Percentiles rank a stretch among this genome's conserved stretches.
phyloP scores from a whole-genome alignment of 441 rosid genomes.

The Aleurites moluccanus region DNA sequence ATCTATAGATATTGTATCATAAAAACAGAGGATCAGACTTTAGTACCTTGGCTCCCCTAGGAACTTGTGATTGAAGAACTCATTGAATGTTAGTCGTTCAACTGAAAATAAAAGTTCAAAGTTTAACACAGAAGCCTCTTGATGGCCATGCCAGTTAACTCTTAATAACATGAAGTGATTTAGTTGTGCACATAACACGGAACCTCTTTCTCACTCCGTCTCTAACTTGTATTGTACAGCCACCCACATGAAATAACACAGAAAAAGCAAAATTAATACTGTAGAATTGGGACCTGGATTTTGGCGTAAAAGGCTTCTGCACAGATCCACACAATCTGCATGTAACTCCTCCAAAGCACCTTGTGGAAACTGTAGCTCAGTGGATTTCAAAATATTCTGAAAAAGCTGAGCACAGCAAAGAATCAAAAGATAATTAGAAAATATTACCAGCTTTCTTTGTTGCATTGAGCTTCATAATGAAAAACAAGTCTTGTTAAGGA shows the following conservation, averaged over 20 bases:
- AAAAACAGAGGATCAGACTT: slow-evolving; percentile 6
- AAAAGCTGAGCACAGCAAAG: slow-evolving; percentile 59
- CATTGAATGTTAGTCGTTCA: slow-evolving; percentile 69
- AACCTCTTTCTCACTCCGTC: not conserved
- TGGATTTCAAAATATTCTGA: slow-evolving; percentile 65
- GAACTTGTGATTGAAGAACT: slow-evolving; percentile 78
- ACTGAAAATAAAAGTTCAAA: slow-evolving; percentile 42
- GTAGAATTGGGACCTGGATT: slow-evolving; percentile 56
- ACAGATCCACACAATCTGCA: slow-evolving; percentile 77
- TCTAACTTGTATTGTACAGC: slow-evolving; percentile 1
- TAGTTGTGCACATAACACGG: not conserved
- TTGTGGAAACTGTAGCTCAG: slow-evolving; percentile 71
- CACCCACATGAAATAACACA: not conserved
- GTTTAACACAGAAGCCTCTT: not conserved
- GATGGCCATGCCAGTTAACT: slow-evolving; percentile 7
- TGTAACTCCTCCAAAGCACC: slow-evolving; percentile 53
- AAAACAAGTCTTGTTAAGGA: not conserved
- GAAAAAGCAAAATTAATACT: slow-evolving; percentile 13
- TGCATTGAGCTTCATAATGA: slow-evolving; percentile 10
- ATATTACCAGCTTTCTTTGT: not conserved
- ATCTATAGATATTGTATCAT: not conserved
- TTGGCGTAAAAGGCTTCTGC: slow-evolving; percentile 66
- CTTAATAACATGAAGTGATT: slow-evolving; percentile 7
- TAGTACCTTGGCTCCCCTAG: slow-evolving; percentile 56
- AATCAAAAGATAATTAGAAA: slow-evolving; percentile 20